Evolutionary conservation across 1,284 basidiomycete genomes (phyloP), one percentile per base, ranked within the genome.

Genomic region (Fomes fomentarius): DNA sequence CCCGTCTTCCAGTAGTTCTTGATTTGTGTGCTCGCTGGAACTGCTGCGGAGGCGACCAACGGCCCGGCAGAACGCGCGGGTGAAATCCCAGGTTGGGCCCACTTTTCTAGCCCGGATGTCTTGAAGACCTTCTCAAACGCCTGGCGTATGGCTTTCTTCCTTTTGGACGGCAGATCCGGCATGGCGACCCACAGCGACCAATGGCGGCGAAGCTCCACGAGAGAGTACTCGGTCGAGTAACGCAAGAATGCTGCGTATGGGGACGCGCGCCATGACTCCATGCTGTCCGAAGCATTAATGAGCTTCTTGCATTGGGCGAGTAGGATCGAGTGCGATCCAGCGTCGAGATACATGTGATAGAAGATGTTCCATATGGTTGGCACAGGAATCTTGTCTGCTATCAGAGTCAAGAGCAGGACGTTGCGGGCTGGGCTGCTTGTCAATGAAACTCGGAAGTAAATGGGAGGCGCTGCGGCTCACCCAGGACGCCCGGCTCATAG

Each of bases 401-500:
- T 53, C 24, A 74, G 49, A 3, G 71, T 69, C 39, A 69, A 66
- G 11, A 73, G 60, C 4, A 78, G 49, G 6, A 73, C 65, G 47
- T 78, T 78, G 21, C 78, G 73, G 21, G 77, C 78, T 78, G 38
- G n/a, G n/a, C n/a, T n/a, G n/a, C n/a, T n/a, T n/a, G n/a, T n/a
- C n/a, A 30, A 21, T 24, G 12, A 22, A 30, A 33, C 12, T 31
- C 34, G 35, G 24, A 33, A 21, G 37, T 33, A 22, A 41, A n/a
- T 14, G 15, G 26, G 28, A 51, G 17, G 5, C 35, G 14, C 17
- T 31, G 17, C 19, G 19, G 15, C 64, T 35, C 53, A 83, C 84
- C 83, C 14, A 86, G 64, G 1, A 85, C 69, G 0, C 77, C 84
- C 3, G 82, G 76, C 35, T 87, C 83, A 11, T 72, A 60, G 65